phyloP scores from a whole-genome alignment of 306 rosid species.

The Cicer pinnatifidum region DNA sequence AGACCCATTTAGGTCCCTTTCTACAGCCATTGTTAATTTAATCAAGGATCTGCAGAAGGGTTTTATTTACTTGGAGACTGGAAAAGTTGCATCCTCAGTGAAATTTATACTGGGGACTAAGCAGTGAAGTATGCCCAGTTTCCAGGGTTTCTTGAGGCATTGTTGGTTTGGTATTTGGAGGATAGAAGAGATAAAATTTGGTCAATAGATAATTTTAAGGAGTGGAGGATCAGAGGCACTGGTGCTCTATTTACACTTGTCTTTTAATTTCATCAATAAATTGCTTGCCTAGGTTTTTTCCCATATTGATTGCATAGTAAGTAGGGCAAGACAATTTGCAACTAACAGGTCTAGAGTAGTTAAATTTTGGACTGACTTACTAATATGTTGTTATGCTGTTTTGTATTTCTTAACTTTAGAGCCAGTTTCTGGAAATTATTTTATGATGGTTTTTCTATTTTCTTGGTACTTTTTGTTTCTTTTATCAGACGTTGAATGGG shows the following conservation, averaged over 20 bases:
- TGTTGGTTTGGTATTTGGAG: conserved; percentile 21
- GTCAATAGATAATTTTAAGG: background rate
- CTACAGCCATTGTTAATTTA: background rate
- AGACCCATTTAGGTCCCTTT: background rate
- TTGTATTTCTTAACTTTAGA: background rate
- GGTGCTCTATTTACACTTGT: background rate
- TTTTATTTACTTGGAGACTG: conserved; percentile 5
- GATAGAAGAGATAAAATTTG: background rate
- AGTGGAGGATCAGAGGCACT: background rate
- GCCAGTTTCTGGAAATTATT: conserved; percentile 18
- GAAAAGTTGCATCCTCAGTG: background rate
- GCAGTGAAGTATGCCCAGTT: conserved; percentile 14
- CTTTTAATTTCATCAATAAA: background rate
- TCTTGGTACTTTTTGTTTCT: conserved; percentile 13
- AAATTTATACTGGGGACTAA: background rate
- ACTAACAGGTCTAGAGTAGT: conserved; percentile 25
- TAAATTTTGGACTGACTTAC: conserved; percentile 18
- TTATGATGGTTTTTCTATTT: background rate
- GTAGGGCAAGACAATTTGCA: conserved; percentile 24
- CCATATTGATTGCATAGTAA: conserved; percentile 19
- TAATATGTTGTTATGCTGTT: conserved; percentile 1
- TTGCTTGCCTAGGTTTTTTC: background rate
- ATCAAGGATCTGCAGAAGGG: background rate
- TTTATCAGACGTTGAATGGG: conserved; percentile 27
- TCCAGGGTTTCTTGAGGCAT: conserved; percentile 23